Percentiles rank a stretch among this genome's conserved stretches.
phyloP scores from a whole-genome alignment of 768 basidiomycete genomes.

The Scleroderma citrinum region DNA sequence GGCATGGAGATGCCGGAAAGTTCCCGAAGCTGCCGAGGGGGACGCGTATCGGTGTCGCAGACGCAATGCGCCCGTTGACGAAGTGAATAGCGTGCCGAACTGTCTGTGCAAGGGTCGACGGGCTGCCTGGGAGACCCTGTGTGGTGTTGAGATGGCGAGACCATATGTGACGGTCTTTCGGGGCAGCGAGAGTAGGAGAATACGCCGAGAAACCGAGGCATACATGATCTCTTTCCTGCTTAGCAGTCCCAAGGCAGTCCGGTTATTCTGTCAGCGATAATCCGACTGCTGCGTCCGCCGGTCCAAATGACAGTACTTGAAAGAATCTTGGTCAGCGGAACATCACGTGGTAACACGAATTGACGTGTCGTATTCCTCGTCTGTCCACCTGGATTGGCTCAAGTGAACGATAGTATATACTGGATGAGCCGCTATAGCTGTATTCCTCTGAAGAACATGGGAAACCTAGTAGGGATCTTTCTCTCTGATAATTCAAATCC shows the following conservation, averaged over 20 bases:
- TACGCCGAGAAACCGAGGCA: constrained; percentile 36
- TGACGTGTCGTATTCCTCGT: too few species aligned
- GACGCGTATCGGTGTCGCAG: constrained; percentile 45
- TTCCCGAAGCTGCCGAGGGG: constrained; percentile 27
- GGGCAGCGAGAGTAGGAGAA: constrained; percentile 24
- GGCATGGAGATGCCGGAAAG: constrained; percentile 61
- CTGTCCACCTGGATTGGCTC: too few species aligned
- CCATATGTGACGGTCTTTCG: constrained; percentile 53
- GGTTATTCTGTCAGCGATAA: too few species aligned
- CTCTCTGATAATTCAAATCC: too few species aligned
- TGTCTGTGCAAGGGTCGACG: constrained; percentile 49
- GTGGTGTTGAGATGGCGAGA: constrained; percentile 30
- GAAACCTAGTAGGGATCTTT: too few species aligned
- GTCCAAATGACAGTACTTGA: neutral
- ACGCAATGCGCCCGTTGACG: constrained; percentile 30
- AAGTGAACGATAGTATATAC: too few species aligned
- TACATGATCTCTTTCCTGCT: constrained; percentile 32
- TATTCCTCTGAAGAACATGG: too few species aligned
- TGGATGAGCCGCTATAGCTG: too few species aligned
- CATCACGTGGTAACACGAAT: too few species aligned
- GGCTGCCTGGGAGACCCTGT: constrained; percentile 7
- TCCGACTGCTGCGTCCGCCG: too few species aligned
- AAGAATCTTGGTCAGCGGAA: too few species aligned
- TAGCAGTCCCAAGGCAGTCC: neutral
- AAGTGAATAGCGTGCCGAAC: constrained; percentile 51